Conservation (phyloP, 169 alveolate species). For the Plasmodium cynomolgi region DNA sequence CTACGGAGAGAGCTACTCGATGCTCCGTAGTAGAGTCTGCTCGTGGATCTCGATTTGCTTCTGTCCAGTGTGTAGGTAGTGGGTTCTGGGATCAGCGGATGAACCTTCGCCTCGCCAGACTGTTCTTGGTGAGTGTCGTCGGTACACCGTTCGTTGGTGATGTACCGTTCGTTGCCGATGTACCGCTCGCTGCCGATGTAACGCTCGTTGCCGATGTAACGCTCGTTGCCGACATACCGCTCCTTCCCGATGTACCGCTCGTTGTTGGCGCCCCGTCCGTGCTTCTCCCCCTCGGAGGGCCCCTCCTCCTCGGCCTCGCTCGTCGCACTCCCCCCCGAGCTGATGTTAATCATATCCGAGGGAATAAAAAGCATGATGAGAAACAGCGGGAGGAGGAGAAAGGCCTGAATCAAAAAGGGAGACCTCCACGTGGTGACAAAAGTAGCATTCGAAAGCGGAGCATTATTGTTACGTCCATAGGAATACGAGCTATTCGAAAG, state of each 20-base stretch:
- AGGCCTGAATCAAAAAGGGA: constrained; percentile 70
- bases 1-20: neutral
- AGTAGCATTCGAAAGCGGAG: neutral
- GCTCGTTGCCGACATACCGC: too few species aligned
- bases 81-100: neutral
- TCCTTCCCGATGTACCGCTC: neutral
- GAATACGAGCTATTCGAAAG: constrained; percentile 25
- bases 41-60: neutral
- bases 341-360: constrained; percentile 49
- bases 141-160: neutral
- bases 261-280: neutral
- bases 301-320: neutral
- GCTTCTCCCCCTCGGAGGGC: neutral
- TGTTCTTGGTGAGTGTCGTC: neutral
- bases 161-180: neutral
- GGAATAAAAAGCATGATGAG: constrained; percentile 61
- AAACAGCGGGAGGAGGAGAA: constrained; percentile 34
- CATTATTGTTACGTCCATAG: constrained; percentile 3
- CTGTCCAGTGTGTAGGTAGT: neutral
- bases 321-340: neutral
- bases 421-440: constrained; percentile 70
- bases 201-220: neutral
- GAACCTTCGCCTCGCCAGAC: neutral
- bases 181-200: too few species aligned
- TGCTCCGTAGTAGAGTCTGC: constrained; percentile 3